Evolutionary conservation across 495 filamentous ascomycete species (phyloP).

Genomic region (Aspergillus nanangensis): DNA sequence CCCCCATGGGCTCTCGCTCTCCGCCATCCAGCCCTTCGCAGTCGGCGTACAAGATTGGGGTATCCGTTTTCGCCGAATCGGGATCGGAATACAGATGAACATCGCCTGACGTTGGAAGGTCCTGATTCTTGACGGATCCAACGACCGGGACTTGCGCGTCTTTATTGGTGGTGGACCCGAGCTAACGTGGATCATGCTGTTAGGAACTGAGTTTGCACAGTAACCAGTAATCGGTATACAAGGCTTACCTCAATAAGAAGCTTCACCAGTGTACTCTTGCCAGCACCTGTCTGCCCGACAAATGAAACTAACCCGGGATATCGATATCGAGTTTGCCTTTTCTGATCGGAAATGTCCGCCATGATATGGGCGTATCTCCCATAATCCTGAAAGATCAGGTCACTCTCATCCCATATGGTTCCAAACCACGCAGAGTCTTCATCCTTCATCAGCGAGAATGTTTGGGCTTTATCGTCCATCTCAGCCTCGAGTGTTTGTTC

Average conservation of each 20-base stretch:
- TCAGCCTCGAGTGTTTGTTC: constrained; percentile 6
- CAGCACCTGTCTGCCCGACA: neutral
- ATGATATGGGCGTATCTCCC: constrained; percentile 37
- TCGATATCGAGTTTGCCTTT: neutral
- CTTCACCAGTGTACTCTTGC: neutral
- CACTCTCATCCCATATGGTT: constrained; percentile 24
- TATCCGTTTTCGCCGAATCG: constrained; percentile 31
- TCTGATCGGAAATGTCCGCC: constrained; percentile 6
- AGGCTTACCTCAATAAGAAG: neutral
- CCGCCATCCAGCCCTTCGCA: constrained; percentile 38
- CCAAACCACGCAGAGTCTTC: constrained; percentile 49
- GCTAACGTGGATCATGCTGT: too few species aligned
- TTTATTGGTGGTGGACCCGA: neutral
- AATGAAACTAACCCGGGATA: neutral
- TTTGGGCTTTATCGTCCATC: constrained; percentile 4
- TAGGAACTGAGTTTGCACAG: too few species aligned
- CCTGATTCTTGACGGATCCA: constrained; percentile 1
- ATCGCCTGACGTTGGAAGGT: constrained; percentile 47
- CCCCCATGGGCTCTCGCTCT: constrained; percentile 9
- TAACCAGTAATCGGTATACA: neutral
- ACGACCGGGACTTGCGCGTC: neutral
- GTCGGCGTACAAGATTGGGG: constrained; percentile 52
- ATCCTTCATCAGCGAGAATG: constrained; percentile 21
- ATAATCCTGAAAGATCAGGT: constrained; percentile 33
- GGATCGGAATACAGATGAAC: constrained; percentile 64